phyloP scores from a whole-genome alignment of 805 yeast species.

The Candida palmyrensis region DNA sequence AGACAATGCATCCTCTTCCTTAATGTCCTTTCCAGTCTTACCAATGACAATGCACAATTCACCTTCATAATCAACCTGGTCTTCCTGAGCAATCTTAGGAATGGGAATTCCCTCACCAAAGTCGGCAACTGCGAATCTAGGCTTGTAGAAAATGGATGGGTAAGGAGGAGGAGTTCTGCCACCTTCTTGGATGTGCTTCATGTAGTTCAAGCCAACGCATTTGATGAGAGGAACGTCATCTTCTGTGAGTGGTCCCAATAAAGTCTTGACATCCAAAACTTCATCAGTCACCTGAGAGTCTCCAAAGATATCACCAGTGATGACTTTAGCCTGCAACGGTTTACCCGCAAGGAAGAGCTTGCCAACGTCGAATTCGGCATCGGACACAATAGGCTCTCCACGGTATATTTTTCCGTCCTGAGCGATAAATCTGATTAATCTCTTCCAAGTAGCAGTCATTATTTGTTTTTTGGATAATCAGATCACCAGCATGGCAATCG shows the following conservation, averaged over 20 bases:
- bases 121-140: constrained; percentile 39
- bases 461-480: too few relatives aligned
- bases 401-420: constrained; percentile 37
- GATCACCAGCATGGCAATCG: too few relatives aligned
- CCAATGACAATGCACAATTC: constrained; percentile 54
- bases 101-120: constrained; percentile 40
- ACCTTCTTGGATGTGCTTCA: constrained; percentile 37
- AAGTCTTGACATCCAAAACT: constrained; percentile 10
- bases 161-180: constrained; percentile 38
- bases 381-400: constrained; percentile 45
- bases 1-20: constrained; percentile 37
- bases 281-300: constrained; percentile 31
- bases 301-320: constrained; percentile 44
- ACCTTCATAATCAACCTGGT: constrained; percentile 47
- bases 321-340: constrained; percentile 36
- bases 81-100: constrained; percentile 34
- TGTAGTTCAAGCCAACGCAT: constrained; percentile 49
- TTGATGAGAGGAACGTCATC: constrained; percentile 28
- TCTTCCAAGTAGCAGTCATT: too few relatives aligned
- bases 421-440: constrained; percentile 42
- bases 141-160: constrained; percentile 50
- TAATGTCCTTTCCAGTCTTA: constrained; percentile 39
- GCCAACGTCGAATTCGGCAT: constrained; percentile 23
- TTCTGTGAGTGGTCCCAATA: constrained; percentile 11
- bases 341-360: constrained; percentile 18